Base-by-base conservation (phyloP, 768 basidiomycete species). In the Mycena floridula region DNA sequence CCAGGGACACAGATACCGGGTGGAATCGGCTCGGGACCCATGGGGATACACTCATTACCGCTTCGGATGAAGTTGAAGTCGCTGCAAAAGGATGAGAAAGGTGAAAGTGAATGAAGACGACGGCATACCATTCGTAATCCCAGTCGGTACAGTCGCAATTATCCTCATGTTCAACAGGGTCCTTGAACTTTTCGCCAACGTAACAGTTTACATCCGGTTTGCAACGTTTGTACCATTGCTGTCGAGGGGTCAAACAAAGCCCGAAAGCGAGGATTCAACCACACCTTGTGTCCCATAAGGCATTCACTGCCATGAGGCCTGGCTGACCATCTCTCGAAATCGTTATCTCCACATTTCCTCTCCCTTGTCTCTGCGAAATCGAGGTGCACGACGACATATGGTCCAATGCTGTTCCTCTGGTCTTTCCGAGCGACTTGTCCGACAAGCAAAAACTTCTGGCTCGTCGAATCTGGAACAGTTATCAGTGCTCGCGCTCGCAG, bases 151-250 rank as follows among this genome's bases (percentile, higher is more conserved):
- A 99, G 15, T 74, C 58, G 59, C 96, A 99, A 42, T 74, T 66
- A 37, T 94, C 91, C 44, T 92, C 88, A 45, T 88, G 81, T 20
- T 73, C 82, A 9, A 85, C 78, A 0, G 94, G 93, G 56, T 96
- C 94, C 25, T 72, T 64, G 67, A 87, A 99, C 63, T 95, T 90
- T 43, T 94, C 71, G 0, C 88, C 90, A 12, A 99, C 84, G 51
- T 89, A 95, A 52, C 95, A 99, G 44, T 91, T 71, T 2, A 83
- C 87, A 45, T 86, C 74, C 0, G 76, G 60, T 63, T 91, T 98
- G 59, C 93, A 76, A 18, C 96, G 79, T 42, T 64, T 72, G 62
- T 95, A 99, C 84, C 87, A 96, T 86, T 98, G 95, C 89, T 94
- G 57, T 37, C 3, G 24, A 37, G 38, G 13, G 24, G 18, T 42